phyloP scores from a whole-genome alignment of 2,329 filamentous ascomycete genomes.

The Leptographium lundbergii region DNA sequence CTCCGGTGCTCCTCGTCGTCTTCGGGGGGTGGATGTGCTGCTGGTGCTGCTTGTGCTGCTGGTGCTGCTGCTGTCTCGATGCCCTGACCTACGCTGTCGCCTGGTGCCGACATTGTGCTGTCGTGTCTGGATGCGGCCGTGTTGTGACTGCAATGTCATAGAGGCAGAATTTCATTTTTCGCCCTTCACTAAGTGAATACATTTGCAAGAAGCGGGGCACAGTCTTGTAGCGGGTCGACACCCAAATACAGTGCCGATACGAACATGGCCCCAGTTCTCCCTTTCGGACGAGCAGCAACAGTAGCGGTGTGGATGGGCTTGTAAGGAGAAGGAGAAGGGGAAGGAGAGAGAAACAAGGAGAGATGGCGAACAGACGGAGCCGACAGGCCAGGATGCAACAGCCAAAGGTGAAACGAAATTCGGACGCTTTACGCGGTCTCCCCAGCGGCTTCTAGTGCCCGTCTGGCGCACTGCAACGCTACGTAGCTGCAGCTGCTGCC shows the following conservation, averaged over 20 bases:
- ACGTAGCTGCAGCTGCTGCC: not conserved
- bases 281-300: too few relatives aligned
- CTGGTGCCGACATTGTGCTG: not conserved
- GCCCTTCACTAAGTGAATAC: not conserved
- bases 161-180: not conserved
- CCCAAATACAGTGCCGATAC: not conserved
- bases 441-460: not conserved
- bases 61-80: not conserved
- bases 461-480: not conserved
- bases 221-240: not conserved
- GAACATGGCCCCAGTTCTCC: too few relatives aligned
- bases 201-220: not conserved
- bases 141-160: not conserved
- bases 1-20: constrained; percentile 19
- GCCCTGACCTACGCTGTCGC: not conserved
- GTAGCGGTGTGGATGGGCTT: too few relatives aligned
- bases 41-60: not conserved
- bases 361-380: too few relatives aligned
- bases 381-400: too few relatives aligned
- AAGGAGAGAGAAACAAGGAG: too few relatives aligned
- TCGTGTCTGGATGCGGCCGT: not conserved
- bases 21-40: not conserved
- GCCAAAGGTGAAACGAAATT: too few relatives aligned
- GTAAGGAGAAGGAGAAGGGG: too few relatives aligned
- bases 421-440: too few relatives aligned